Conservation (phyloP, 371 early-diverging fungal genomes). For the Mortierella sp. region DNA sequence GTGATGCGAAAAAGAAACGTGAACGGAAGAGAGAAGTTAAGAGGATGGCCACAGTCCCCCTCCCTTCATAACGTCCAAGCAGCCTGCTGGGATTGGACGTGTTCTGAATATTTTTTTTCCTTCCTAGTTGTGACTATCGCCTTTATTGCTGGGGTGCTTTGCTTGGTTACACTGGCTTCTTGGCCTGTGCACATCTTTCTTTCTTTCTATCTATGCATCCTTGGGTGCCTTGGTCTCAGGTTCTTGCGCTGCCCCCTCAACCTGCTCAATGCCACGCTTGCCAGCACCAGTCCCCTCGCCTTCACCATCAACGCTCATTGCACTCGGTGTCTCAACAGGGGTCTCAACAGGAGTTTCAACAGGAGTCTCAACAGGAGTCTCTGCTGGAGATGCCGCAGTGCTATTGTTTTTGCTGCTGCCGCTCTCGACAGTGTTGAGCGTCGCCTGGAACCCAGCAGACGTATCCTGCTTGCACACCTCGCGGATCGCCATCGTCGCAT, state of each 20-base stretch:
- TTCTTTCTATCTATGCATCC: not conserved
- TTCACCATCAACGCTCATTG: not conserved
- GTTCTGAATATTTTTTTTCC: slow-evolving; percentile 4
- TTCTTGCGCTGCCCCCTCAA: slow-evolving; percentile 31
- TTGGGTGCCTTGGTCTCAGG: slow-evolving; percentile 31
- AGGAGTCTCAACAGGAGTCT: not conserved
- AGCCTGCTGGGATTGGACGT: not conserved
- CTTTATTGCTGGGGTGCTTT: too few species aligned
- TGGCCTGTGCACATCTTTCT: not conserved
- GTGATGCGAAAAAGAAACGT: not conserved
- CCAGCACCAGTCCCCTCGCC: not conserved
- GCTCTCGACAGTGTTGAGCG: slow-evolving; percentile 43
- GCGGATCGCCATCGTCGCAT: slow-evolving; percentile 98
- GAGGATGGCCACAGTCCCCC: too few species aligned
- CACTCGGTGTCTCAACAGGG: not conserved
- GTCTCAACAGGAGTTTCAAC: not conserved
- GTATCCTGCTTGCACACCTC: slow-evolving; percentile 92
- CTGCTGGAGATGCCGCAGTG: not conserved
- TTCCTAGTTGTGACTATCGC: not conserved
- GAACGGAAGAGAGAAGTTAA: too few species aligned
- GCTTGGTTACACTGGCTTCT: too few species aligned
- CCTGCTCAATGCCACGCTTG: slow-evolving; percentile 45
- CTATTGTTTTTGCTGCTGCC: not conserved
- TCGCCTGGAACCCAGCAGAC: slow-evolving; percentile 68
- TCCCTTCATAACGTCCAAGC: too few species aligned